Conservation (phyloP, 352 stramenopile genomes). For the Phytophthora sansomeana region DNA sequence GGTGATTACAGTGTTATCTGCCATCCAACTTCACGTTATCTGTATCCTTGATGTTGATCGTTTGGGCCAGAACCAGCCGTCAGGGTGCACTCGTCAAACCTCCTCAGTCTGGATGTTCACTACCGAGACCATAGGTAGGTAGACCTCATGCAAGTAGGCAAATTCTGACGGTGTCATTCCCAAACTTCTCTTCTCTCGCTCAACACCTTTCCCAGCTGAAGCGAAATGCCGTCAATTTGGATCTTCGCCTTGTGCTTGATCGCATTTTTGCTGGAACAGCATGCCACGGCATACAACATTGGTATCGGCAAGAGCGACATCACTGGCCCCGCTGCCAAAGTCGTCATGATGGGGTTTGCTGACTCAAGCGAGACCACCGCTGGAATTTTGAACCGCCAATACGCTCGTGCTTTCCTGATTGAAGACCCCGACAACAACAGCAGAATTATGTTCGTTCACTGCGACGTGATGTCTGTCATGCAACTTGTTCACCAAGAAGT, state of each 20-base stretch:
- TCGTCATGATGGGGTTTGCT: constrained; percentile 3
- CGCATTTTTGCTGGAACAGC: not conserved
- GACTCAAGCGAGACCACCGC: not conserved
- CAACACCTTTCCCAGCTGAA: not conserved
- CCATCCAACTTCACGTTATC: not conserved
- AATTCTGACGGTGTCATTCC: not conserved
- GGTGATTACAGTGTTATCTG: not conserved
- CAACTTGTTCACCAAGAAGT: constrained; percentile 3
- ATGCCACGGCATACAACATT: not conserved
- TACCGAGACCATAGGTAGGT: not conserved
- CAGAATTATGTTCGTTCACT: constrained; percentile 1
- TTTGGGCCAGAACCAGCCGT: not conserved
- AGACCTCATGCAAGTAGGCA: not conserved
- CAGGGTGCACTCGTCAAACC: too few relatives aligned
- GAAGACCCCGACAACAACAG: not conserved
- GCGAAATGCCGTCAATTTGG: not conserved
- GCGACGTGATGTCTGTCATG: not conserved
- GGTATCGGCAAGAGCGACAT: constrained; percentile 4
- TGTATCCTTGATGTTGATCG: too few relatives aligned
- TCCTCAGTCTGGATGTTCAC: not conserved
- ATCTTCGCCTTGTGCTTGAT: not conserved
- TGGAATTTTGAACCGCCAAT: not conserved
- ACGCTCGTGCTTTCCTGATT: not conserved
- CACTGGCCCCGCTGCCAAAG: not conserved
- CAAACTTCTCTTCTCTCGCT: not conserved